These are phyloP conservation scores for Stromatinia cepivora DNA, from an alignment of 2,329 filamentous ascomycete genomes.

Conservation along the genomic window DNA sequence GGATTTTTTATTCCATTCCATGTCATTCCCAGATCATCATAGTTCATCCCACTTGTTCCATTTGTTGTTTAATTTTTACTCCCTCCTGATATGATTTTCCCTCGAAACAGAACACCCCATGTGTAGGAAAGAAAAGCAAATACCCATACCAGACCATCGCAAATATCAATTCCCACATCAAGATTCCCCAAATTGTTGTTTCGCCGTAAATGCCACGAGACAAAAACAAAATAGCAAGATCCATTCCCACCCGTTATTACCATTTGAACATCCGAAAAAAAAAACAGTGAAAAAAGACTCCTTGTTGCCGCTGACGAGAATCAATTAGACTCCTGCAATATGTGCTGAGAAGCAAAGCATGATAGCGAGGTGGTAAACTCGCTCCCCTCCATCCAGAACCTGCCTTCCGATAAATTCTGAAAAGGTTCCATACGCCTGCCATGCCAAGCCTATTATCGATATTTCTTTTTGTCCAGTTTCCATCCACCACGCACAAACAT, in stretches of 20 bases:
- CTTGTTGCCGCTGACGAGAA: constrained; percentile 8
- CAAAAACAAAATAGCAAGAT: constrained; percentile 8
- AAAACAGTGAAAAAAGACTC: constrained; percentile 15
- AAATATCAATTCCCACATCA: constrained; percentile 9
- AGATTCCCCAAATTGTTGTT: constrained; percentile 3
- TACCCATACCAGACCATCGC: constrained; percentile 9
- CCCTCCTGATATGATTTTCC: constrained; percentile 4
- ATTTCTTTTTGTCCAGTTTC: constrained; percentile 20
- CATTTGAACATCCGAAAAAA: constrained; percentile 14
- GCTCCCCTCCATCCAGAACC: constrained; percentile 22
- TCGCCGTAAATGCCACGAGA: constrained; percentile 17
- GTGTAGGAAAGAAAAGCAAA: constrained; percentile 1
- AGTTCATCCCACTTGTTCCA: constrained; percentile 9
- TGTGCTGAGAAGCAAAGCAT: constrained; percentile 18
- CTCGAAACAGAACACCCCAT: neutral
- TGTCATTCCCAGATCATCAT: neutral
- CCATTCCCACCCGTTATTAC: constrained; percentile 12
- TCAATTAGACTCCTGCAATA: constrained; percentile 15
- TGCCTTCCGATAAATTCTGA: constrained; percentile 20
- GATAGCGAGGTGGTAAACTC: constrained; percentile 17
- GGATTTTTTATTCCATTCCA: constrained; percentile 11
- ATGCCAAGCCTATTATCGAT: constrained; percentile 25
- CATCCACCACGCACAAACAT: constrained; percentile 19
- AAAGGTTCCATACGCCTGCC: constrained; percentile 25
- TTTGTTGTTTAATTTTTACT: constrained; percentile 10